Conservation (phyloP, 2,329 filamentous ascomycete species). For the Teratosphaeriaceae sp. region DNA sequence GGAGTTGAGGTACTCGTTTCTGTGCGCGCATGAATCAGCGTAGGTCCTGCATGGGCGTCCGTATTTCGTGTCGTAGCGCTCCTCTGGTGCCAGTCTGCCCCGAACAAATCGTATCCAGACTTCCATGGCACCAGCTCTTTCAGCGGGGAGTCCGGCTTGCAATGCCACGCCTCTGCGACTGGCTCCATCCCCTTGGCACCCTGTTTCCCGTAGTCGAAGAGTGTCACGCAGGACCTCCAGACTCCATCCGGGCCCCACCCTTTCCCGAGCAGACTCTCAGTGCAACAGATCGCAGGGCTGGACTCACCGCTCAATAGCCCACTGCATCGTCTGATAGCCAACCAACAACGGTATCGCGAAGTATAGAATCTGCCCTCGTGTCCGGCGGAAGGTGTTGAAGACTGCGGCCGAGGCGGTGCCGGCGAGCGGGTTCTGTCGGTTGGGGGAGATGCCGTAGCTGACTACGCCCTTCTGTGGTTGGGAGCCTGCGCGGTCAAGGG, state of each 20-base stretch:
- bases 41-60: slow-evolving; percentile 9
- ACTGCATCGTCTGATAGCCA: slow-evolving; percentile 79
- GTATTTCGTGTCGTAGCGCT: slow-evolving; percentile 2
- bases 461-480: slow-evolving; percentile 55
- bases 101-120: too few species aligned
- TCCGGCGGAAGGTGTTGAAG: slow-evolving; percentile 93
- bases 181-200: neutral
- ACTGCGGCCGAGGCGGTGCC: slow-evolving; percentile 71
- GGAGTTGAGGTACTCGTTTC: slow-evolving; percentile 76
- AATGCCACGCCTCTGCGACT: neutral
- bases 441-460: slow-evolving; percentile 71
- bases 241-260: neutral
- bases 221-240: too few species aligned
- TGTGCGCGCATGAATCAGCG: slow-evolving; percentile 27
- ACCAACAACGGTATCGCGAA: slow-evolving; percentile 70
- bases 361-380: slow-evolving; percentile 81
- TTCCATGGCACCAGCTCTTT: too few species aligned
- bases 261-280: neutral
- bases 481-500: slow-evolving; percentile 30
- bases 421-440: slow-evolving; percentile 83
- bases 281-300: neutral
- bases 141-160: too few species aligned
- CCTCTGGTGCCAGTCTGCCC: neutral
- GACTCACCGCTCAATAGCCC: slow-evolving; percentile 82
- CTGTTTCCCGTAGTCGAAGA: slow-evolving; percentile 3